Evolutionary conservation across 2,329 filamentous ascomycete species (phyloP).

Genomic region (Arthrobotrys sinensis): DNA sequence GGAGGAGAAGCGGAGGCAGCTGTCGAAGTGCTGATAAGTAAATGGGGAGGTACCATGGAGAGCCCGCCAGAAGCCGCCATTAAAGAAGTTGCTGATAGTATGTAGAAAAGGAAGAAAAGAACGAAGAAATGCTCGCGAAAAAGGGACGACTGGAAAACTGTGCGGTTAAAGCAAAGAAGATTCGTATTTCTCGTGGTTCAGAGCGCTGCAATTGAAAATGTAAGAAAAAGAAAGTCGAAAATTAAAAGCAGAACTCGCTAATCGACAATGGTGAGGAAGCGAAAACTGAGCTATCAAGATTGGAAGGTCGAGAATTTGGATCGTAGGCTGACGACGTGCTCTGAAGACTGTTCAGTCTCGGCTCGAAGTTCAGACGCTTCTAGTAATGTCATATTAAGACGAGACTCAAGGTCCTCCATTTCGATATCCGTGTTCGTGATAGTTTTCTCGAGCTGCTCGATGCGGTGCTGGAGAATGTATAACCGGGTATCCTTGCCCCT

Average conservation of each 20-base stretch:
- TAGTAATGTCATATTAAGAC: conserved; percentile 87
- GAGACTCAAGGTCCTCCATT: conserved; percentile 85
- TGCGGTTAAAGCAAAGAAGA: conserved; percentile 57
- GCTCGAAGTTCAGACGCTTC: conserved; percentile 85
- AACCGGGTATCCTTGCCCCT: conserved; percentile 66
- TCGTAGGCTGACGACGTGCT: conserved; percentile 79
- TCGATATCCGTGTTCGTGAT: conserved; percentile 81
- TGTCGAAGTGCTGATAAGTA: conserved; percentile 51
- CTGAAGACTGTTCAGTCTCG: conserved; percentile 80
- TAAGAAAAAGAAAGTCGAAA: conserved; percentile 21
- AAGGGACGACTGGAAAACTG: conserved; percentile 5
- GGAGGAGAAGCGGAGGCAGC: conserved; percentile 51
- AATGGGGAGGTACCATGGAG: conserved; percentile 38
- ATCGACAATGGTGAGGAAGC: conserved; percentile 32
- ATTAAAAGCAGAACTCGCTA: conserved; percentile 41
- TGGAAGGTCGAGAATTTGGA: conserved; percentile 77
- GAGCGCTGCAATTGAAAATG: conserved; percentile 49
- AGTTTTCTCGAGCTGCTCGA: conserved; percentile 87
- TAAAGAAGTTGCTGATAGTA: conserved; percentile 9
- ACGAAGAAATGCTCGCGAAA: conserved; percentile 6
- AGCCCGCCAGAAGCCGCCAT: conserved; percentile 50
- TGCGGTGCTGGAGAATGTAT: conserved; percentile 80
- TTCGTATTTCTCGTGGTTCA: conserved; percentile 59
- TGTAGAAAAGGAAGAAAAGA: background rate
- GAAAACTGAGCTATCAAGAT: conserved; percentile 68